Evolutionary conservation across 1,139 yeast genomes (phyloP).

Genomic region (Yamadazyma buinensis): DNA sequence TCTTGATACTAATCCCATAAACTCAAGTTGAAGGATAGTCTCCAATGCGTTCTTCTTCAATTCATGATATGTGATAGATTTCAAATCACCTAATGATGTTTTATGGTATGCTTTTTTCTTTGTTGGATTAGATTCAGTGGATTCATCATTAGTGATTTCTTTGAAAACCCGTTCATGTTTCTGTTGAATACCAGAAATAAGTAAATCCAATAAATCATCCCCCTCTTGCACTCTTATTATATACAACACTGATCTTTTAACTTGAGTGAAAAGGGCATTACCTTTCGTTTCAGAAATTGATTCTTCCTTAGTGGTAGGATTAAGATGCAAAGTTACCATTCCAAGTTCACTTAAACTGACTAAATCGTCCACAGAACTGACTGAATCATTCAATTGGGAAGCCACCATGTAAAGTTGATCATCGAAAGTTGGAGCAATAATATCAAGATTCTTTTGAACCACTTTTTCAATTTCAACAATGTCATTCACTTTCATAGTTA

Average conservation of each 20-base stretch:
- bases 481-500: slow-evolving; percentile 62
- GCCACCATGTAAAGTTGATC: slow-evolving; percentile 54
- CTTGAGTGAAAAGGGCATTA: slow-evolving; percentile 65
- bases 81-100: slow-evolving; percentile 51
- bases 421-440: slow-evolving; percentile 45
- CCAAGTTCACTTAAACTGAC: slow-evolving; percentile 42
- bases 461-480: slow-evolving; percentile 61
- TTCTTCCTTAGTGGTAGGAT: slow-evolving; percentile 49
- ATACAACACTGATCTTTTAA: slow-evolving; percentile 75
- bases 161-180: slow-evolving; percentile 63
- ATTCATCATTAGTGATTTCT: slow-evolving; percentile 51
- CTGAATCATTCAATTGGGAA: slow-evolving; percentile 28
- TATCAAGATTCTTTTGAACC: slow-evolving; percentile 49
- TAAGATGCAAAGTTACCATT: slow-evolving; percentile 35
- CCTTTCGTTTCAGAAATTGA: slow-evolving; percentile 43
- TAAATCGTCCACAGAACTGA: slow-evolving; percentile 36
- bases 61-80: slow-evolving; percentile 62
- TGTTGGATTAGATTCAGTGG: slow-evolving; percentile 19
- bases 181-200: slow-evolving; percentile 67
- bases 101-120: slow-evolving; percentile 34
- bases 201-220: slow-evolving; percentile 64
- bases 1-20: slow-evolving; percentile 62
- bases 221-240: slow-evolving; percentile 81
- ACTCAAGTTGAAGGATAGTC: slow-evolving; percentile 71
- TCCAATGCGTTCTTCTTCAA: slow-evolving; percentile 76